These are phyloP conservation scores for Ophiostoma piceae DNA, from an alignment of 2,329 filamentous ascomycete species.

Conservation along the genomic window DNA sequence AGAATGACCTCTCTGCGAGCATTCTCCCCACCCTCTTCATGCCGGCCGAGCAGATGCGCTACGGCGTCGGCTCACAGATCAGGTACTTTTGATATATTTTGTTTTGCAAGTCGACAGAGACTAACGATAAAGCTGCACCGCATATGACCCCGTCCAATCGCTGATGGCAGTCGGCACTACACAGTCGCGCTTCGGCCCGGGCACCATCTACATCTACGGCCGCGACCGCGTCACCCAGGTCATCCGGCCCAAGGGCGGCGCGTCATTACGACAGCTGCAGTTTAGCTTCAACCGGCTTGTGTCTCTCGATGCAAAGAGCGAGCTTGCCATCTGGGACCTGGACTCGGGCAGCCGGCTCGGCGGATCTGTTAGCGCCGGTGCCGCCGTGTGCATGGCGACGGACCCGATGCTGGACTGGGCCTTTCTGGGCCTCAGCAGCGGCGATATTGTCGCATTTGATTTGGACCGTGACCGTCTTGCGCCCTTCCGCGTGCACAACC, in stretches of 20 bases:
- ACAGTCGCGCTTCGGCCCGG: conserved; percentile 77
- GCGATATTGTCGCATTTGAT: conserved; percentile 89
- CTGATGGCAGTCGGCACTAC: conserved; percentile 87
- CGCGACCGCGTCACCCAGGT: conserved; percentile 72
- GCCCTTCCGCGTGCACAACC: conserved; percentile 76
- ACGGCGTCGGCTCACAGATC: conserved; percentile 74
- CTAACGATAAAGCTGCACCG: conserved; percentile 32
- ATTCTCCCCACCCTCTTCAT: conserved; percentile 72
- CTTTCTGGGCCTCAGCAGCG: conserved; percentile 74
- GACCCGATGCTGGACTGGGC: conserved; percentile 94
- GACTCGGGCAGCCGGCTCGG: conserved; percentile 61
- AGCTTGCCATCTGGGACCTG: conserved; percentile 78
- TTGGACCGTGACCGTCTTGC: conserved; percentile 72
- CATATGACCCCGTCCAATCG: conserved; percentile 90
- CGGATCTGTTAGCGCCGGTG: conserved; percentile 69
- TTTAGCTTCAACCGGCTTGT: conserved; percentile 84
- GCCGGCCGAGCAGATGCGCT: conserved; percentile 76
- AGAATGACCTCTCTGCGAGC: conserved; percentile 80
- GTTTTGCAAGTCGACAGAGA: conserved; percentile 26
- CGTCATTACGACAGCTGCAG: conserved; percentile 70
- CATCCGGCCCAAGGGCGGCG: conserved; percentile 63
- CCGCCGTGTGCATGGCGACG: conserved; percentile 67
- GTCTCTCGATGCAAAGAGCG: conserved; percentile 78
- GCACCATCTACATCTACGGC: conserved; percentile 85
- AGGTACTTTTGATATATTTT: conserved; percentile 46